Conservation (phyloP, 2,329 filamentous ascomycete genomes). For the Epichloe amarillans region DNA sequence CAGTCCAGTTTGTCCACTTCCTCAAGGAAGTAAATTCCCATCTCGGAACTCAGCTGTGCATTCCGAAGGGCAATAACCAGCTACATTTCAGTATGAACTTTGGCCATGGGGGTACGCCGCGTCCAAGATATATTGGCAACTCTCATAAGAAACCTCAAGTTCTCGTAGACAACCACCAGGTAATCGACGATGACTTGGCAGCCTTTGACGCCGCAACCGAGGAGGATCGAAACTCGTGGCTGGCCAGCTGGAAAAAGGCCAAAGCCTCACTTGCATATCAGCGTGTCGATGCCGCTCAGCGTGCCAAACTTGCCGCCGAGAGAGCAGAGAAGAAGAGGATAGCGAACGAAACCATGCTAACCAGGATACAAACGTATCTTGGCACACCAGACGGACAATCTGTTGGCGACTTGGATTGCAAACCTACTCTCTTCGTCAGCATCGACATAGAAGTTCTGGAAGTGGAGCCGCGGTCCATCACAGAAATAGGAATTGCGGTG, state of each 20-base stretch:
- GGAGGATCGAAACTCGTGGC: background rate
- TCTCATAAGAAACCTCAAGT: constrained; percentile 13
- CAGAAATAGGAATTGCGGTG: constrained; percentile 74
- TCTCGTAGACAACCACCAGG: background rate
- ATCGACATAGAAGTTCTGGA: constrained; percentile 82
- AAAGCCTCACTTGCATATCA: constrained; percentile 26
- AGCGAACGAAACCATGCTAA: constrained; percentile 38
- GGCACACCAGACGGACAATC: constrained; percentile 34
- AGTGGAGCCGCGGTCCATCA: constrained; percentile 48
- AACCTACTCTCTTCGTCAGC: constrained; percentile 48
- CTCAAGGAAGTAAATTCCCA: constrained; percentile 51
- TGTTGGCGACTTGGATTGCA: constrained; percentile 1
- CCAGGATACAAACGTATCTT: constrained; percentile 55
- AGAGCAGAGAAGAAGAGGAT: constrained; percentile 26
- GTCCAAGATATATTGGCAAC: constrained; percentile 47
- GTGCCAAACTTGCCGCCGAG: background rate
- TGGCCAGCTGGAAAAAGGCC: constrained; percentile 3
- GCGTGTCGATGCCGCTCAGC: background rate
- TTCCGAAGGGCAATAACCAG: constrained; percentile 40
- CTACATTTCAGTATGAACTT: constrained; percentile 51
- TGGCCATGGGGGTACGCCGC: constrained; percentile 41
- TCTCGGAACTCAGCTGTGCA: constrained; percentile 37
- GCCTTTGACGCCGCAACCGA: constrained; percentile 14
- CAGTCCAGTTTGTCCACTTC: constrained; percentile 50
- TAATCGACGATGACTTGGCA: constrained; percentile 16